Evolutionary conservation across 371 early-diverging fungal species (phyloP).

Genomic region (Syncephalastrum sp.): DNA sequence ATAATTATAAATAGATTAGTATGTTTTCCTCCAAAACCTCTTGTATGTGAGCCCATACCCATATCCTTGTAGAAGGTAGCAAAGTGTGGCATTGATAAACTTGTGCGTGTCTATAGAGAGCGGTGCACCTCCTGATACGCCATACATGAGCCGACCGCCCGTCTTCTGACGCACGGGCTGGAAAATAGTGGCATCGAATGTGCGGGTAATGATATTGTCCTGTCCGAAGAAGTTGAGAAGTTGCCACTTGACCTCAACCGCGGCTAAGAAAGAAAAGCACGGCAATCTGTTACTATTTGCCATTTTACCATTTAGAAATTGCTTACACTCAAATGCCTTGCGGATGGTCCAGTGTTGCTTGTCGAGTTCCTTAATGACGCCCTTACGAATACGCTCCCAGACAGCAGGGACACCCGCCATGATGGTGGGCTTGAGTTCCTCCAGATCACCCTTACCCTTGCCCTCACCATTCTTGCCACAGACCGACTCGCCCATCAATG

Average conservation of each 20-base stretch:
- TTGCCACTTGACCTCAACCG: constrained; percentile 71
- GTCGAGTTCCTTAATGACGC: constrained; percentile 68
- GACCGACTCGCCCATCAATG: constrained; percentile 81
- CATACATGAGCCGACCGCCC: constrained; percentile 84
- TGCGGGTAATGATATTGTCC: constrained; percentile 61
- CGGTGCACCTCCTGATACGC: constrained; percentile 93
- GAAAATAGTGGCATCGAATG: constrained; percentile 80
- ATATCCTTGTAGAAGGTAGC: constrained; percentile 80
- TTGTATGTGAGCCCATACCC: constrained; percentile 32
- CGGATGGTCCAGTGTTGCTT: constrained; percentile 58
- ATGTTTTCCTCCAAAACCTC: neutral
- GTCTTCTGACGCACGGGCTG: constrained; percentile 73
- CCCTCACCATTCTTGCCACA: constrained; percentile 56
- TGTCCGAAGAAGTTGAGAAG: constrained; percentile 56
- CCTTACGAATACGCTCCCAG: constrained; percentile 87
- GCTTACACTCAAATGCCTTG: constrained; percentile 47
- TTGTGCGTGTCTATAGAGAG: constrained; percentile 82
- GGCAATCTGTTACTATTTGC: neutral
- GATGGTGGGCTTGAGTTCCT: constrained; percentile 84
- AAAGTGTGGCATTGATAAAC: constrained; percentile 77
- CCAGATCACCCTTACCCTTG: constrained; percentile 89
- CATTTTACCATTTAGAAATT: too few relatives aligned
- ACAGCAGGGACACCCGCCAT: constrained; percentile 91
- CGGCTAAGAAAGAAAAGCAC: constrained; percentile 22
- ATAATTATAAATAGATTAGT: neutral